A percentile compares a stretch with the other conserved stretches of the same genome.
Evolutionary conservation across 768 basidiomycete genomes (phyloP).

Genomic region (Tylopilus rubrobrunneus): DNA sequence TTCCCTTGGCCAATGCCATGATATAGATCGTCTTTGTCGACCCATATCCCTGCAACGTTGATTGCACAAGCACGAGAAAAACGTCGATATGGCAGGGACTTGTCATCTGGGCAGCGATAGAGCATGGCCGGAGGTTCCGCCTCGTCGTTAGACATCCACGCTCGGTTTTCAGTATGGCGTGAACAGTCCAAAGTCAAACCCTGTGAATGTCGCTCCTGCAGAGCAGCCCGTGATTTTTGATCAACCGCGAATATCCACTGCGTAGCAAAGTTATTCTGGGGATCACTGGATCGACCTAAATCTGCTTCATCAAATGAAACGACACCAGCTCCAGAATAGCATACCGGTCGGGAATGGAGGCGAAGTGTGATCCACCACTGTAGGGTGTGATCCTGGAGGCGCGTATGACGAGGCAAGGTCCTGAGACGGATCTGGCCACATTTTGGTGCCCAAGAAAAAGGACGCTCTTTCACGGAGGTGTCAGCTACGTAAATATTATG

Average conservation of each 20-base stretch:
- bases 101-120: neutral
- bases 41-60: neutral
- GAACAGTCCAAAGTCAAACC: neutral
- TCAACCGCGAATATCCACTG: neutral
- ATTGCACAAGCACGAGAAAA: neutral
- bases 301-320: neutral
- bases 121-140: neutral
- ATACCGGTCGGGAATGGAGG: neutral
- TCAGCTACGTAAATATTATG: neutral
- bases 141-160: neutral
- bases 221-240: neutral
- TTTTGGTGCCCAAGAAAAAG: neutral
- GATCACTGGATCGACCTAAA: neutral
- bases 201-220: neutral
- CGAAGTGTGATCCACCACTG: neutral
- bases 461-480: neutral
- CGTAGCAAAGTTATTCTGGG: neutral
- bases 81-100: neutral
- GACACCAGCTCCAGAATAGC: neutral
- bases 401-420: neutral
- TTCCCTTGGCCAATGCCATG: neutral
- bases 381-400: neutral
- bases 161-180: too few species aligned
- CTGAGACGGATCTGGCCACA: neutral
- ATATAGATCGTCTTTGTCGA: conserved; percentile 7